Evolutionary conservation across 2,329 filamentous ascomycete species (phyloP), one percentile per base, ranked within the genome.

Genomic region (Fusarium mangiferae): DNA sequence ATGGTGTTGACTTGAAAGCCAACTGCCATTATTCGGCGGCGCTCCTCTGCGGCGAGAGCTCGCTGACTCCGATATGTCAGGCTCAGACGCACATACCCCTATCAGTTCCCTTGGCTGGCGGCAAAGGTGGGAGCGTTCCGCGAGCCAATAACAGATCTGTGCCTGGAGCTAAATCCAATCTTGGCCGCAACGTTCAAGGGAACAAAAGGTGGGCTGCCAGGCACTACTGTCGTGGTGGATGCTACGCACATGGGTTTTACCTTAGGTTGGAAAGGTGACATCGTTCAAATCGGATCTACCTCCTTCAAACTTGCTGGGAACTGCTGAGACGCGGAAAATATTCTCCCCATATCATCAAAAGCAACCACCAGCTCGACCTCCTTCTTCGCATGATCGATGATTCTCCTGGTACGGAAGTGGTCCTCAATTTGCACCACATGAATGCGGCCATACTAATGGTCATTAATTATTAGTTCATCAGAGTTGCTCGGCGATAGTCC

Each of bases 131-230:
- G 41, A 41, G 56, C 15, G 62, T 80, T 82, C 81, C 80, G 82
- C 80, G 79, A 48, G 51, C 84, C 84, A 85, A 85, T 85, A 69
- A 79, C n/a, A 74, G 38, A 24, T 39, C 72, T 79, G 83, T 84
- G 70, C 82, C 82, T 85, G 82, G 72, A 77, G 78, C 83, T 83
- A 82, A 77, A 33, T 52, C 48, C 46, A 56, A 70, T 33, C 46
- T 62, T 74, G 67, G 65, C 59, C 70, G 61, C 68, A 73, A 59
- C 46, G 42, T 44, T 55, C 60, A 61, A 62, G 69, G 66, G 66
- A 61, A 59, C 58, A 60, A 63, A 70, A 69, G 28, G 74, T 69
- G 66, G 58, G 46, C 56, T 74, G 56, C 42, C 61, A 62, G 68
- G 72, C 57, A 48, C 48, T 49, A 54, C 39, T 41, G 20, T 30